These are phyloP conservation scores for Nothomitra cinnamomea DNA, from an alignment of 2,329 filamentous ascomycete genomes.

Conservation along the genomic window DNA sequence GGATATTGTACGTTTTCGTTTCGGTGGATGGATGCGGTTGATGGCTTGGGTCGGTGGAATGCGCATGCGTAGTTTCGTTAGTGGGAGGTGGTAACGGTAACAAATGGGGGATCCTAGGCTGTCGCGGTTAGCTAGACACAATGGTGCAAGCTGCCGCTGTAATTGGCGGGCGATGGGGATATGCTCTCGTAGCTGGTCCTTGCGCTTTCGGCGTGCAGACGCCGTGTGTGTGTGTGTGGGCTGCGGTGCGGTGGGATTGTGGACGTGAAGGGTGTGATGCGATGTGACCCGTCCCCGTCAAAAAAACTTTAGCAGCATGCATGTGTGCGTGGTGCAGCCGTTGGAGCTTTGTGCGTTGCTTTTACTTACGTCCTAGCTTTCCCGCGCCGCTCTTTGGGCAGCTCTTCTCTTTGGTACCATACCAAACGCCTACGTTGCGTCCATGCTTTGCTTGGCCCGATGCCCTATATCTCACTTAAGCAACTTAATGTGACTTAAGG, in stretches of 20 bases:
- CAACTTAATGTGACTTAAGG: no score
- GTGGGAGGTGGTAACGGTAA: background rate
- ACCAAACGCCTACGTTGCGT: no score
- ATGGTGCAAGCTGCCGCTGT: background rate
- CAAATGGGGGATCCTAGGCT: background rate
- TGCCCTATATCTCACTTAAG: no score
- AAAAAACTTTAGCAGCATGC: constrained; percentile 2
- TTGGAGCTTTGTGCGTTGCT: background rate
- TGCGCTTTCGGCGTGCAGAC: background rate
- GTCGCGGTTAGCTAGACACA: background rate
- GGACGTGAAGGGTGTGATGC: constrained; percentile 1
- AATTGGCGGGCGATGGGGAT: background rate
- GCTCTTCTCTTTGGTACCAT: background rate
- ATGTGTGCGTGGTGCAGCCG: constrained; percentile 1
- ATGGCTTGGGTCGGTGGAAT: no score
- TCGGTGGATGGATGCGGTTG: no score
- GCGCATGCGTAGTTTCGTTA: no score
- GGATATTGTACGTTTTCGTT: no score
- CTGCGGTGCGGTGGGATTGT: background rate
- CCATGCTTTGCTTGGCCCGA: no score
- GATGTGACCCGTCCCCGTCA: constrained; percentile 4
- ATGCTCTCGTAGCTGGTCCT: background rate
- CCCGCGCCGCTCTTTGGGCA: constrained; percentile 1
- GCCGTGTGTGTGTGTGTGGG: background rate
- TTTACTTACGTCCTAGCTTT: constrained; percentile 3